Evolutionary conservation across 1,284 basidiomycete genomes (phyloP).

Genomic region (Ustilago esculenta): DNA sequence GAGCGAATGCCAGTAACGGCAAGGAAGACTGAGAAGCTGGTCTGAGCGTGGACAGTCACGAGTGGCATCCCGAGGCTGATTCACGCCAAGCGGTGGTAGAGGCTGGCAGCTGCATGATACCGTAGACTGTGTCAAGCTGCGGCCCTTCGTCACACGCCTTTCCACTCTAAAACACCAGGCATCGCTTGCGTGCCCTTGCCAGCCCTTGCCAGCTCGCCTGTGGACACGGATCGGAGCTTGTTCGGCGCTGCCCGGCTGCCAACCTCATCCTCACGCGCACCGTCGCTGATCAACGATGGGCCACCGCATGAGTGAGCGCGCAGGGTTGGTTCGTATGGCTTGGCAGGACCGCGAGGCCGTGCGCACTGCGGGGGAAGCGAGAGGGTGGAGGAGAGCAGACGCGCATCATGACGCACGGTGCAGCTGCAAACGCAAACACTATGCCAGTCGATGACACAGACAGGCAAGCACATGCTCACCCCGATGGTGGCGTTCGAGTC

Average conservation of each 20-base stretch:
- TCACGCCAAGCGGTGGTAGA: conserved; percentile 8
- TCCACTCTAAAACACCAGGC: too few species aligned
- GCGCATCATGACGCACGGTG: conserved; percentile 33
- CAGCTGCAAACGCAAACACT: not conserved
- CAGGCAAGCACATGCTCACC: too few species aligned
- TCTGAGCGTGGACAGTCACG: not conserved
- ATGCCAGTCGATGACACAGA: too few species aligned
- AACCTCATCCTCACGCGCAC: too few species aligned
- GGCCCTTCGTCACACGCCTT: not conserved
- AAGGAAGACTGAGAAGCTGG: conserved; percentile 1
- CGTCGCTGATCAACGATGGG: not conserved
- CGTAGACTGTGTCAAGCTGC: not conserved
- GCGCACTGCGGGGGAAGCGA: not conserved
- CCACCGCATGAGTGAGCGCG: too few species aligned
- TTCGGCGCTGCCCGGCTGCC: too few species aligned
- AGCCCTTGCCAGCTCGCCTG: too few species aligned
- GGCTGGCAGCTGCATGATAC: conserved; percentile 6
- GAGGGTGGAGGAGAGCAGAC: conserved; percentile 11
- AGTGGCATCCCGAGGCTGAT: conserved; percentile 1
- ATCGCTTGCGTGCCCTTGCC: too few species aligned
- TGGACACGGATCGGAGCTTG: too few species aligned
- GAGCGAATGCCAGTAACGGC: too few species aligned
- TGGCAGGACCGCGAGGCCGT: not conserved
- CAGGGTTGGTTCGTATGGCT: too few species aligned
- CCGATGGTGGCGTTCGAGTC: too few species aligned